phyloP scores from a whole-genome alignment of 2,329 filamentous ascomycete species.

The Colletotrichum sp. region DNA sequence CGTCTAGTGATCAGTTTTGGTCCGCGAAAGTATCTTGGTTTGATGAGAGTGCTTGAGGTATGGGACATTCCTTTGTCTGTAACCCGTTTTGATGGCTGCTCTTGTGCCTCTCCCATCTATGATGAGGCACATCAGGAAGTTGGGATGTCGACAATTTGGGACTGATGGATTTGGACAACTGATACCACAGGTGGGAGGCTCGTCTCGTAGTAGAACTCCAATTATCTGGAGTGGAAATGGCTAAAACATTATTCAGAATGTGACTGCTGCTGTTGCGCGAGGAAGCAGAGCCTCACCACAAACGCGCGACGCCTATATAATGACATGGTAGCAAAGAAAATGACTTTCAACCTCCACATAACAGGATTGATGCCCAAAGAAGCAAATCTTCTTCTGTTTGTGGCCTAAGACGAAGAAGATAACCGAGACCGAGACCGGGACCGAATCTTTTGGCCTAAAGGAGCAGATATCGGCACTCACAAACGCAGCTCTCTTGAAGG shows the following conservation, averaged over 20 bases:
- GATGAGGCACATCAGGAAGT: too few relatives aligned
- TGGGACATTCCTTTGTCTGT: fast-evolving
- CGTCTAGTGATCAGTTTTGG: fast-evolving
- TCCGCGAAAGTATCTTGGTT: fast-evolving
- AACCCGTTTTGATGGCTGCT: too few relatives aligned
- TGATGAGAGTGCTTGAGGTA: not conserved
- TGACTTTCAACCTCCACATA: not conserved
- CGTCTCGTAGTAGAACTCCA: fast-evolving
- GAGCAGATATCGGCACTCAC: not conserved
- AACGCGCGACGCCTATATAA: too few relatives aligned
- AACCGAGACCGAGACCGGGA: not conserved
- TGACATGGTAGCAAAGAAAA: not conserved
- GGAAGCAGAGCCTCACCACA: not conserved
- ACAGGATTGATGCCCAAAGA: not conserved
- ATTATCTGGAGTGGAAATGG: not conserved
- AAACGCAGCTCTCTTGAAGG: not conserved
- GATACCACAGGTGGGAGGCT: fast-evolving
- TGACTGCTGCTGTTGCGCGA: not conserved
- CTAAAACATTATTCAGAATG: fast-evolving
- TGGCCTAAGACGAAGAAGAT: not conserved
- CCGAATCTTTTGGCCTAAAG: not conserved
- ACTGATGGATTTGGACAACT: not conserved
- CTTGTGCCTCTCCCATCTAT: too few relatives aligned
- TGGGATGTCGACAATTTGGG: too few relatives aligned
- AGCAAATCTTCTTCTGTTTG: not conserved